Conservation (phyloP, 2,329 filamentous ascomycete genomes). For the Periconia sp. region DNA sequence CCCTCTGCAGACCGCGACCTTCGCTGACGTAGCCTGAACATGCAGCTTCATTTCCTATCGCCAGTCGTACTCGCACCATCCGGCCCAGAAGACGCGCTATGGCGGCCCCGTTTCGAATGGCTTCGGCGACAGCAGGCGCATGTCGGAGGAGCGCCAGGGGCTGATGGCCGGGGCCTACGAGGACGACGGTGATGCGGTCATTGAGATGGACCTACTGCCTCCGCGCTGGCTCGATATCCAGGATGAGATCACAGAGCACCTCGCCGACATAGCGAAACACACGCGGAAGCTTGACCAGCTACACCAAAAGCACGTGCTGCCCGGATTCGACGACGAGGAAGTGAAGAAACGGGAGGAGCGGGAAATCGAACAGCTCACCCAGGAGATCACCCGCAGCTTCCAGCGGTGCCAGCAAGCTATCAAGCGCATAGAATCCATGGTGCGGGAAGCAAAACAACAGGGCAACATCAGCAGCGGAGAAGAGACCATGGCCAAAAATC, state of each 20-base stretch:
- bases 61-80: conserved; percentile 96
- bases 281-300: conserved; percentile 86
- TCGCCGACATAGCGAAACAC: conserved; percentile 81
- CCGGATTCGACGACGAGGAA: conserved; percentile 95
- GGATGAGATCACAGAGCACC: conserved; percentile 86
- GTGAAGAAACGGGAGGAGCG: conserved; percentile 84
- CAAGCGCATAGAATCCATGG: conserved; percentile 84
- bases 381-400: conserved; percentile 86
- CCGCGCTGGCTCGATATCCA: conserved; percentile 95
- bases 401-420: conserved; percentile 90
- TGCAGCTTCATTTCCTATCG: conserved; percentile 99
- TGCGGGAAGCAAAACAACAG: conserved; percentile 76
- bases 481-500: conserved; percentile 94
- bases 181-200: conserved; percentile 91
- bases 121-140: conserved; percentile 51
- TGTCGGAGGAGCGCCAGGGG: conserved; percentile 73
- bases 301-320: conserved; percentile 95
- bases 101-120: conserved; percentile 61
- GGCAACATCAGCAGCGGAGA: conserved; percentile 80
- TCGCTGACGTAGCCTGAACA: conserved; percentile 45
- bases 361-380: conserved; percentile 89
- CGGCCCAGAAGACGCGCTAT: conserved; percentile 78
- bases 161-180: conserved; percentile 83
- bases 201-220: conserved; percentile 96
- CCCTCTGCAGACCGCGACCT: conserved; percentile 17